These are phyloP conservation scores for Pueraria montana DNA, from an alignment of 306 rosid genomes.

Conservation along the genomic window DNA sequence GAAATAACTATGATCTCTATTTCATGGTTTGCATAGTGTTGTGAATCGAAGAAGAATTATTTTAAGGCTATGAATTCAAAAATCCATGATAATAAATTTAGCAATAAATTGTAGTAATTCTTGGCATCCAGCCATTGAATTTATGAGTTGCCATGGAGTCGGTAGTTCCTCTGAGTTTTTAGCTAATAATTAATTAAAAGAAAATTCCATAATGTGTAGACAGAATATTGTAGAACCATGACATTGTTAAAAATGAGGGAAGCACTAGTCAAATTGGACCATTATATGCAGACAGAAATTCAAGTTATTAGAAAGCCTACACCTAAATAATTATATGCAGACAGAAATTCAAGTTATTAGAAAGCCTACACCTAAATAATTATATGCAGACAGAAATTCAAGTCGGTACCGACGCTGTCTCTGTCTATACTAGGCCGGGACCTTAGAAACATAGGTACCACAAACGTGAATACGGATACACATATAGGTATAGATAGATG, in stretches of 20 bases:
- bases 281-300: slow-evolving; percentile 1
- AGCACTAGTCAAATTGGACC: slow-evolving; percentile 1
- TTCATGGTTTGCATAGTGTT: too few relatives aligned
- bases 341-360: neutral
- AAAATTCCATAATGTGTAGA: neutral
- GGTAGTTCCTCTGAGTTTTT: neutral
- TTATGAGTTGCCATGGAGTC: neutral
- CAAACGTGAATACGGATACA: neutral
- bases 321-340: neutral
- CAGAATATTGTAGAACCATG: neutral
- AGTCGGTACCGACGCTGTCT: slow-evolving; percentile 36
- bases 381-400: neutral
- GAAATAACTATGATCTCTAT: too few relatives aligned
- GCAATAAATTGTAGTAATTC: neutral
- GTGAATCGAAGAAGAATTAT: too few relatives aligned
- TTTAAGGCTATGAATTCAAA: too few relatives aligned
- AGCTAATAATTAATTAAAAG: neutral
- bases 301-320: neutral
- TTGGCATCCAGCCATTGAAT: neutral
- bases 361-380: neutral
- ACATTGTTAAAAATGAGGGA: neutral
- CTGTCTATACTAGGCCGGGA: neutral
- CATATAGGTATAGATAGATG: neutral
- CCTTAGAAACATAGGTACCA: neutral
- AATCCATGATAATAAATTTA: neutral